phyloP scores from a whole-genome alignment of 1,284 basidiomycete species.

The Cutaneotrichosporon mucoides region DNA sequence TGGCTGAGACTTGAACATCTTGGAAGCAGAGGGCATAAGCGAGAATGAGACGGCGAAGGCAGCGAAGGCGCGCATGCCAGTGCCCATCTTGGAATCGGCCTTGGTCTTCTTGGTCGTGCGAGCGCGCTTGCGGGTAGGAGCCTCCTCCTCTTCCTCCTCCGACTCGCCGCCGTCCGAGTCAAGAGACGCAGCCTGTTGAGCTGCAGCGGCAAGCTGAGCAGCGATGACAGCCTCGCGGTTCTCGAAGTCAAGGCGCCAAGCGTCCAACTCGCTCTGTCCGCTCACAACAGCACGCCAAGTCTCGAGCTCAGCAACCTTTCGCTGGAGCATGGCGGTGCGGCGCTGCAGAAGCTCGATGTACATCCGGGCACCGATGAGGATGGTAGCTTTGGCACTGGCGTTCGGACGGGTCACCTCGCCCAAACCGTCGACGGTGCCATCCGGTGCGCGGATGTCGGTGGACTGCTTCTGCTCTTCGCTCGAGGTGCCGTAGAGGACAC shows the following conservation, averaged over 20 bases:
- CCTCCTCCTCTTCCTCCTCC: conserved; percentile 33
- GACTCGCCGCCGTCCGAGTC: conserved; percentile 26
- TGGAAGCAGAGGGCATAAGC: conserved; percentile 38
- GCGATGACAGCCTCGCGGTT: conserved; percentile 29
- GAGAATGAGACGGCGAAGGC: conserved; percentile 45
- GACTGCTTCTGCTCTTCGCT: conserved; percentile 37
- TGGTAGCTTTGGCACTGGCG: conserved; percentile 47
- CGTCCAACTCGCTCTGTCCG: conserved; percentile 30
- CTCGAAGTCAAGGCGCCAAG: conserved; percentile 39
- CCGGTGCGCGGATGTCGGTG: conserved; percentile 38
- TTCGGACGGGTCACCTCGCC: conserved; percentile 47
- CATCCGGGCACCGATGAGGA: conserved; percentile 45
- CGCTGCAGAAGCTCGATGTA: conserved; percentile 48
- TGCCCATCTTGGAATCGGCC: conserved; percentile 13
- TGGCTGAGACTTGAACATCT: conserved; percentile 18
- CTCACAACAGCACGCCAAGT: conserved; percentile 30
- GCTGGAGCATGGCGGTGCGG: conserved; percentile 34
- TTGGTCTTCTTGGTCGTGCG: conserved; percentile 18
- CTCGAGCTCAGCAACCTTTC: conserved; percentile 39
- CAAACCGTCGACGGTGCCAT: conserved; percentile 48
- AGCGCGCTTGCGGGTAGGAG: conserved; percentile 18
- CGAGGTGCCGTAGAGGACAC: conserved; percentile 48
- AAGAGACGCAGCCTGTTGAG: conserved; percentile 18
- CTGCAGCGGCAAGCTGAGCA: conserved; percentile 21
- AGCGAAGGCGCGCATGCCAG: conserved; percentile 36